phyloP scores from a whole-genome alignment of 805 yeast species.

The Suhomyces sp. region DNA sequence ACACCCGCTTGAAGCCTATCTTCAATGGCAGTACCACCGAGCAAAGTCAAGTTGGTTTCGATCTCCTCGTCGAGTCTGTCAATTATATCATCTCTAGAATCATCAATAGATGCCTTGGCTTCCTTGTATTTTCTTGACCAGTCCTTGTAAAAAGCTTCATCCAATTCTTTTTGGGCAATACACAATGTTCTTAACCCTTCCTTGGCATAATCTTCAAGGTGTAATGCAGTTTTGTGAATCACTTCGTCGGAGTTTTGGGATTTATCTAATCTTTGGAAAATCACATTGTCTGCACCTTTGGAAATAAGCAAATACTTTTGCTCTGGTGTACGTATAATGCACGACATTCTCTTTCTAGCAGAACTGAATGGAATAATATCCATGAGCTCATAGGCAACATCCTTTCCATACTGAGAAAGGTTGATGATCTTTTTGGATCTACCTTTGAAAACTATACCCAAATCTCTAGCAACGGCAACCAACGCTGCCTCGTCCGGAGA shows the following conservation, averaged over 20 bases:
- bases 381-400: constrained; percentile 46
- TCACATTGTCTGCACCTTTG: constrained; percentile 79
- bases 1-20: constrained; percentile 85
- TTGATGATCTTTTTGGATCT: constrained; percentile 48
- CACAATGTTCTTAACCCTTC: constrained; percentile 80
- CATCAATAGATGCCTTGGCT: constrained; percentile 56
- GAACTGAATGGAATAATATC: constrained; percentile 65
- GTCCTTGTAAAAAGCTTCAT: constrained; percentile 40
- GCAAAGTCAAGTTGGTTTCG: constrained; percentile 59
- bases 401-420: constrained; percentile 45
- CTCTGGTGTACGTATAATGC: constrained; percentile 49
- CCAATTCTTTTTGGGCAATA: constrained; percentile 56
- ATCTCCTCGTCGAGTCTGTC: constrained; percentile 56
- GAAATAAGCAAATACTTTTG: constrained; percentile 46
- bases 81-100: constrained; percentile 55
- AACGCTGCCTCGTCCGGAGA: constrained; percentile 83
- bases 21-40: constrained; percentile 87
- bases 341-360: constrained; percentile 76
- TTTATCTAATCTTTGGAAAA: constrained; percentile 43
- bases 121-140: constrained; percentile 58
- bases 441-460: constrained; percentile 63
- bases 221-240: constrained; percentile 55
- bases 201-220: constrained; percentile 66
- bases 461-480: constrained; percentile 71
- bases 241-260: constrained; percentile 46